Conservation (phyloP, 202 grass and related monocot genomes). For the Zizania palustris region DNA sequence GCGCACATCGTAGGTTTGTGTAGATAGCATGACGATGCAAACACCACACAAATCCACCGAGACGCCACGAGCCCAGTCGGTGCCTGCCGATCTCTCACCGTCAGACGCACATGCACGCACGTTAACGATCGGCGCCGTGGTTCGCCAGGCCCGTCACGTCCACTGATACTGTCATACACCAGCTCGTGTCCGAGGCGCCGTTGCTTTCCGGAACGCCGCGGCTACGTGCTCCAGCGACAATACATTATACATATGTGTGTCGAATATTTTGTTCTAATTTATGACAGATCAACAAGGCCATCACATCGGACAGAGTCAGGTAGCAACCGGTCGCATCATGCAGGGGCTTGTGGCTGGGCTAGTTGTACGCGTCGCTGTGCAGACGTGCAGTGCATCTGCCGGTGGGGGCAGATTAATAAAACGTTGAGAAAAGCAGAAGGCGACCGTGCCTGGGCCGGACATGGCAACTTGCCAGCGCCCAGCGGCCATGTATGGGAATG, state of each 20-base stretch:
- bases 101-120: neutral
- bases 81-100: neutral
- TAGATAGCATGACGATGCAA: too few species aligned
- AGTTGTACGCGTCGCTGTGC: constrained; percentile 1
- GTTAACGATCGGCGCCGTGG: neutral
- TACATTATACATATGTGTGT: too few species aligned
- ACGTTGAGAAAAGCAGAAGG: constrained; percentile 6
- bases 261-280: too few species aligned
- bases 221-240: too few species aligned
- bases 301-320: neutral
- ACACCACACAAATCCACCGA: too few species aligned
- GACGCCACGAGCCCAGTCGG: too few species aligned
- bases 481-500: too few species aligned
- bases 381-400: neutral
- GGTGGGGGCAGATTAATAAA: neutral
- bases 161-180: neutral
- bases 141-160: neutral
- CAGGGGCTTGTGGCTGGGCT: too few species aligned
- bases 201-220: neutral
- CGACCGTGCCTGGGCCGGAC: neutral
- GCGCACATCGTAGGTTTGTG: too few species aligned
- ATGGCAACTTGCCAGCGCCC: neutral
- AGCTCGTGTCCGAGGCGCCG: neutral
- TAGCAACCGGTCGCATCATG: neutral
- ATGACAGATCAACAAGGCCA: neutral